A percentile compares a stretch with the other conserved stretches of the same genome.
phyloP scores from a whole-genome alignment of 2,329 filamentous ascomycete species.

The Thielaviopsis populi region DNA sequence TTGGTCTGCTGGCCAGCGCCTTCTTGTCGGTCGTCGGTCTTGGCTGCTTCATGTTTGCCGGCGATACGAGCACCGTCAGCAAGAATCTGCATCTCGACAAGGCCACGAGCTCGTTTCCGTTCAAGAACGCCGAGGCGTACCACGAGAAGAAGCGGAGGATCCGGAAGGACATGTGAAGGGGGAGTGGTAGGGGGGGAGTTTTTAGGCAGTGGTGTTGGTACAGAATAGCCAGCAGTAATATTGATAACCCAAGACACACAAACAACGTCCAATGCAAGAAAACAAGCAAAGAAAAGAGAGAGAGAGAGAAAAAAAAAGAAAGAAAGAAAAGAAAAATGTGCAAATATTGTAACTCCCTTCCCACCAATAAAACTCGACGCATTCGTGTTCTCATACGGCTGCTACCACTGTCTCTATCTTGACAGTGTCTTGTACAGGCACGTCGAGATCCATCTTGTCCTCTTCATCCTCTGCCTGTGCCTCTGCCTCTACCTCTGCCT shows the following conservation, averaged over 20 bases:
- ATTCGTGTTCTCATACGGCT: not conserved
- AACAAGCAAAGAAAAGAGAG: not conserved
- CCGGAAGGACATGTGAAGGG: constrained; percentile 17
- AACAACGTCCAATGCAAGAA: not conserved
- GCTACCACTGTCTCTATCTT: not conserved
- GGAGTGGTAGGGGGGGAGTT: too few species aligned
- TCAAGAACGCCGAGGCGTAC: constrained; percentile 27
- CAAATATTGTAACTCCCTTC: not conserved
- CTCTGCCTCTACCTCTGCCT: not conserved
- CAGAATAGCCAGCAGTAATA: not conserved
- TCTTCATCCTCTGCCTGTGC: not conserved
- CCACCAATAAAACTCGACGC: not conserved
- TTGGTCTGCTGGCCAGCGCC: constrained; percentile 44
- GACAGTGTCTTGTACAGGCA: not conserved
- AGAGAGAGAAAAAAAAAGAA: not conserved
- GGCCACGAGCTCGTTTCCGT: constrained; percentile 28
- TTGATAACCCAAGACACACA: not conserved
- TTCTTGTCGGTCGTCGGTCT: constrained; percentile 41
- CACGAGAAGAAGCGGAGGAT: constrained; percentile 27
- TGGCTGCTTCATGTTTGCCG: constrained; percentile 26
- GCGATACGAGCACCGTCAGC: constrained; percentile 26
- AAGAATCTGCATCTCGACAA: constrained; percentile 27
- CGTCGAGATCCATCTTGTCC: constrained; percentile 3
- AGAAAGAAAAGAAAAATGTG: not conserved
- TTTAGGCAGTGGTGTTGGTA: not conserved